Conservation (phyloP, 257 asterid species). For the Mentha longifolia region DNA sequence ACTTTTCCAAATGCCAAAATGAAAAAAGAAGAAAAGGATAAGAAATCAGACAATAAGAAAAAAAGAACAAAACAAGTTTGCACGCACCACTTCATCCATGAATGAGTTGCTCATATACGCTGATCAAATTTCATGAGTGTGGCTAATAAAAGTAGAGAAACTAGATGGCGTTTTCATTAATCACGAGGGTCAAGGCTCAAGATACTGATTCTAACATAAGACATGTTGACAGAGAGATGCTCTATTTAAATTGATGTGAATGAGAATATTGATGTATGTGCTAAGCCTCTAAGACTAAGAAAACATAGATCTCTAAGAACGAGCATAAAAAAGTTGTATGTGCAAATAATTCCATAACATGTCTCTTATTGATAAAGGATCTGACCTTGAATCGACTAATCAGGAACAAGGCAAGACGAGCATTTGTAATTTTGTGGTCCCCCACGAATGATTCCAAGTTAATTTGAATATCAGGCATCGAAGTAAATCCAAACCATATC, state of each 20-base stretch:
- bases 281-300: not conserved
- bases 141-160: not conserved
- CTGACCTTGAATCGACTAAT: slow-evolving; percentile 85
- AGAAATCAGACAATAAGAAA: not conserved
- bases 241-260: not conserved
- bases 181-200: slow-evolving; percentile 9
- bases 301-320: not conserved
- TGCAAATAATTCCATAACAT: slow-evolving; percentile 17
- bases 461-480: slow-evolving; percentile 90
- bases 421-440: slow-evolving; percentile 81
- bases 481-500: slow-evolving; percentile 86
- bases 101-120: slow-evolving; percentile 11
- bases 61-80: not conserved
- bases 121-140: not conserved
- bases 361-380: slow-evolving; percentile 25
- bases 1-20: not conserved
- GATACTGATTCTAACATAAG: slow-evolving; percentile 9
- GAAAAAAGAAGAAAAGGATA: not conserved
- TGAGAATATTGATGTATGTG: not conserved
- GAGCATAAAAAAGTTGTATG: slow-evolving; percentile 1
- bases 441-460: slow-evolving; percentile 83
- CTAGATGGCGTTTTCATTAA: not conserved
- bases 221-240: not conserved
- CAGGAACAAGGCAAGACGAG: slow-evolving; percentile 70
- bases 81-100: not conserved